Conservation (phyloP, 768 basidiomycete species). For the Coprinellus micaceus region DNA sequence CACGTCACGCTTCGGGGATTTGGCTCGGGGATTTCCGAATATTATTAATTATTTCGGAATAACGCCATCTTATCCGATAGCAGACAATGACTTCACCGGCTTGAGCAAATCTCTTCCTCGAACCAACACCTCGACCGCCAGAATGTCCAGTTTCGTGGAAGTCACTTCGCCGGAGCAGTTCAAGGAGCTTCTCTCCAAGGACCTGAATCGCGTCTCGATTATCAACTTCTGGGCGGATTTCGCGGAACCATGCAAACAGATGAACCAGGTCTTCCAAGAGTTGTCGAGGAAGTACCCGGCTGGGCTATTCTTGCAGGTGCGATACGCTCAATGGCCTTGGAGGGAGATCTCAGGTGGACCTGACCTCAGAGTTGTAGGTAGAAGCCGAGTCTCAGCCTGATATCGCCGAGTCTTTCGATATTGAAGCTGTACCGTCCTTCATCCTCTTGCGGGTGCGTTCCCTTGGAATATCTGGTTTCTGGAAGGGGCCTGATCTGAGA, state of each 20-base stretch:
- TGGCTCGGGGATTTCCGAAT: slow-evolving; percentile 25
- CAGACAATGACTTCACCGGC: slow-evolving; percentile 3
- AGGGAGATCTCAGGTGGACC: not conserved
- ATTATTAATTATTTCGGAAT: slow-evolving; percentile 9
- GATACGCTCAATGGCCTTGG: slow-evolving; percentile 4
- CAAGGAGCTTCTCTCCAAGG: slow-evolving; percentile 65
- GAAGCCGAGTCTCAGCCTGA: slow-evolving; percentile 80
- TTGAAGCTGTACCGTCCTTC: slow-evolving; percentile 85
- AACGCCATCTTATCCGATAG: slow-evolving; percentile 24
- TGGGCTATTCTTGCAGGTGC: slow-evolving; percentile 73
- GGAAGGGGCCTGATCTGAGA: not conserved
- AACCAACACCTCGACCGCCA: not conserved
- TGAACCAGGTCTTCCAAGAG: slow-evolving; percentile 76
- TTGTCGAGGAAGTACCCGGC: slow-evolving; percentile 68
- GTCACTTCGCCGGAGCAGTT: slow-evolving; percentile 70
- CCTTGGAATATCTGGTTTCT: not conserved
- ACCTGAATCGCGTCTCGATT: slow-evolving; percentile 78
- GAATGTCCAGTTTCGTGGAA: slow-evolving; percentile 26
- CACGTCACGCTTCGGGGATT: too few relatives aligned
- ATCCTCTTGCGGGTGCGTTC: slow-evolving; percentile 72
- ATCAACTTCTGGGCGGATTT: slow-evolving; percentile 94
- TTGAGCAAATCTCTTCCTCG: not conserved
- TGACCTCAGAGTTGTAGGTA: slow-evolving; percentile 41
- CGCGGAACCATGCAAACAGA: slow-evolving; percentile 88
- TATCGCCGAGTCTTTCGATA: slow-evolving; percentile 88